These are phyloP conservation scores for Rosa multiflora DNA, from an alignment of 306 rosid genomes.

Conservation along the genomic window DNA sequence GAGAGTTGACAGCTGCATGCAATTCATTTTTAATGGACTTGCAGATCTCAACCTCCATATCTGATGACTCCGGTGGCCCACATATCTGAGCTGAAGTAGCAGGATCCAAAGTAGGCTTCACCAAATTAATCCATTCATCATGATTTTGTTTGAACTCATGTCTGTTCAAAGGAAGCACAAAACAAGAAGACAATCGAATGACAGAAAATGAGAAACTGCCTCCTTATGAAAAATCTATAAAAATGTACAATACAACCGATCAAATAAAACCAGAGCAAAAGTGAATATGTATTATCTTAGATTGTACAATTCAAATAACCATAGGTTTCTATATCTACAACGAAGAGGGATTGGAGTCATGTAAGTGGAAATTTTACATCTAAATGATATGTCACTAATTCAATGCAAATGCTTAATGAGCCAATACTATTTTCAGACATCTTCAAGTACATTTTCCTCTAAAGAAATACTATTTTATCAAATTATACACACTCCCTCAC, in stretches of 20 bases:
- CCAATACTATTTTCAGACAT: not conserved
- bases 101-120: slow-evolving; percentile 71
- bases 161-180: slow-evolving; percentile 38
- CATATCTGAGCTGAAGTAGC: slow-evolving; percentile 49
- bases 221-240: not conserved
- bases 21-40: slow-evolving; percentile 70
- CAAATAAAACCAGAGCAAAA: not conserved
- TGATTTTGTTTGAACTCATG: slow-evolving; percentile 67
- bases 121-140: slow-evolving; percentile 65
- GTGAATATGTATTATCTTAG: not conserved
- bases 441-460: not conserved
- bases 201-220: not conserved
- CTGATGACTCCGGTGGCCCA: slow-evolving; percentile 47
- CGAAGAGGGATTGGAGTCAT: not conserved
- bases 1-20: slow-evolving; percentile 62
- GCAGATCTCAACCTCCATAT: slow-evolving; percentile 53
- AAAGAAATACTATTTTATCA: not conserved
- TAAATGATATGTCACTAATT: not conserved
- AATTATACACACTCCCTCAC: not conserved
- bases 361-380: not conserved
- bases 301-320: not conserved
- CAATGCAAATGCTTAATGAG: not conserved
- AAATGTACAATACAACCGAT: not conserved
- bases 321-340: not conserved
- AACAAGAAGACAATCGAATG: not conserved